Conservation (phyloP, 805 yeast species). For the Yarrowia deformans region DNA sequence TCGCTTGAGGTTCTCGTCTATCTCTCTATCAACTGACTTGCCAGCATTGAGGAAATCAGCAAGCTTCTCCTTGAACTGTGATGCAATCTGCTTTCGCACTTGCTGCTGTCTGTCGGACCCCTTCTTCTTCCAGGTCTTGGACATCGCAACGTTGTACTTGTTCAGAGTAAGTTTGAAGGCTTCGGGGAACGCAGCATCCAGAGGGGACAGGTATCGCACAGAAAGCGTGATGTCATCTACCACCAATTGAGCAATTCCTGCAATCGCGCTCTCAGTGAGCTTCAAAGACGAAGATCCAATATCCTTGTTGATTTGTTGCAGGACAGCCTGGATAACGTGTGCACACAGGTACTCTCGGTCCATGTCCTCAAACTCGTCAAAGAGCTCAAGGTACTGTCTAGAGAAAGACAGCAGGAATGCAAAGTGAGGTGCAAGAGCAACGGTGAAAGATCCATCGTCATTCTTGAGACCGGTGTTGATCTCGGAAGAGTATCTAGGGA, state of each 20-base stretch:
- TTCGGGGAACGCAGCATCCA: constrained; percentile 59
- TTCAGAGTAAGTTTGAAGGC: constrained; percentile 73
- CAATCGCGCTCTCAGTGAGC: constrained; percentile 47
- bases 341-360: constrained; percentile 70
- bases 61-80: constrained; percentile 45
- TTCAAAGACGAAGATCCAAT: constrained; percentile 20
- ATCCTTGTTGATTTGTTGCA: constrained; percentile 27
- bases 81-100: constrained; percentile 42
- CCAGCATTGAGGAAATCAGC: constrained; percentile 41
- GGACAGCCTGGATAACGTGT: constrained; percentile 62
- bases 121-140: constrained; percentile 40
- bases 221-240: constrained; percentile 70
- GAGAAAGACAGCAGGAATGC: constrained; percentile 51
- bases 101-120: constrained; percentile 29
- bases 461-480: constrained; percentile 51
- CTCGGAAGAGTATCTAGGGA: constrained; percentile 40
- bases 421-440: constrained; percentile 35
- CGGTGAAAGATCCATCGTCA: constrained; percentile 27
- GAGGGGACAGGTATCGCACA: constrained; percentile 60
- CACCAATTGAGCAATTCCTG: constrained; percentile 43
- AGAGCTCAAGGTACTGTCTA: constrained; percentile 59
- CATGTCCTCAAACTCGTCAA: constrained; percentile 73
- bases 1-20: constrained; percentile 43
- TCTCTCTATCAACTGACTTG: constrained; percentile 37
- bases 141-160: constrained; percentile 56